A percentile compares a stretch with the other conserved stretches of the same genome.
Conservation (phyloP, 768 basidiomycete species). For the Cystobasidium ongulense region DNA sequence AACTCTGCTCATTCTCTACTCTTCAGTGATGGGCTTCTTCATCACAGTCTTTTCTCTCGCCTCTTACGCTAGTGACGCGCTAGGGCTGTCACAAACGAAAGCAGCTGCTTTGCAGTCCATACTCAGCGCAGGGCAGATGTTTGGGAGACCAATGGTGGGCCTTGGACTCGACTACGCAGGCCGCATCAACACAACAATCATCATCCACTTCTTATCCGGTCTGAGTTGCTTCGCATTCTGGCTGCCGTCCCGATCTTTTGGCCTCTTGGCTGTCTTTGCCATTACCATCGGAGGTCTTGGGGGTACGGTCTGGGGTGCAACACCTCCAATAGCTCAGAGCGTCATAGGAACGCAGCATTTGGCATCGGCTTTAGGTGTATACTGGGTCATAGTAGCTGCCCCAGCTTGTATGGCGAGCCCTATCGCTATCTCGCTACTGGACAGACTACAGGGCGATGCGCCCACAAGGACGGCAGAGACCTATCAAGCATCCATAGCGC, state of each 20-base stretch:
- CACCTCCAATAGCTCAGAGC: conserved; percentile 6
- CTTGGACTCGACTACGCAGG: conserved; percentile 42
- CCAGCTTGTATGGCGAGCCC: conserved; percentile 41
- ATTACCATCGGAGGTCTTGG: conserved; percentile 31
- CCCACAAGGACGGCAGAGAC: conserved; percentile 60
- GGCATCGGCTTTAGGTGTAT: conserved; percentile 50
- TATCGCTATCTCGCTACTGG: conserved; percentile 40
- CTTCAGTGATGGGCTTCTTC: conserved; percentile 42
- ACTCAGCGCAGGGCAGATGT: conserved; percentile 44
- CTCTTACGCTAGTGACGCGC: neutral
- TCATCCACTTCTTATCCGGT: conserved; percentile 43
- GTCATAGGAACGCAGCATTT: conserved; percentile 2
- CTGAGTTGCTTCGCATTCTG: conserved; percentile 43
- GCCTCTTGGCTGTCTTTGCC: conserved; percentile 43
- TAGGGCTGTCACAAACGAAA: conserved; percentile 38
- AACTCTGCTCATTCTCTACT: neutral
- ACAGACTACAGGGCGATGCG: conserved; percentile 45
- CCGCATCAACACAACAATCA: conserved; percentile 43
- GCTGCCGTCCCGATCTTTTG: conserved; percentile 43
- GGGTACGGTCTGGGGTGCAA: neutral
- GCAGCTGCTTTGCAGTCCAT: conserved; percentile 45
- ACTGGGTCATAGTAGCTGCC: conserved; percentile 54
- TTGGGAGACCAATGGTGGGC: conserved; percentile 44
- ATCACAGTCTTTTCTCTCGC: conserved; percentile 42
- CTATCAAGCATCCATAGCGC: conserved; percentile 56